phyloP scores from a whole-genome alignment of 169 alveolate genomes.

The Plasmodium inui region DNA sequence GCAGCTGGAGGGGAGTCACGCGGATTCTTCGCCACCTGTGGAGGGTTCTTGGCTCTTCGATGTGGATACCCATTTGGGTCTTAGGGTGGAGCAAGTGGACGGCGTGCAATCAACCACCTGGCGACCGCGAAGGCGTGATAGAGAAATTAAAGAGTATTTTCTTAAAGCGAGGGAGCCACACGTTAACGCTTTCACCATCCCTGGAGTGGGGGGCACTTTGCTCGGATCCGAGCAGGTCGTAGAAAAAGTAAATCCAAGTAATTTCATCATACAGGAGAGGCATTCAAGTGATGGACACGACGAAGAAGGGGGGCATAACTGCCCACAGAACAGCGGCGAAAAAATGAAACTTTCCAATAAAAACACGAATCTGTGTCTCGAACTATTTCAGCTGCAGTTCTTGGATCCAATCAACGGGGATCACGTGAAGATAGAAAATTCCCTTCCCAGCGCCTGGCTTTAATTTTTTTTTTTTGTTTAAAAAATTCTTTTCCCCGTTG shows the following conservation, averaged over 20 bases:
- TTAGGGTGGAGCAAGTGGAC: background rate
- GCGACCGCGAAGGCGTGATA: background rate
- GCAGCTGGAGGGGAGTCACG: background rate
- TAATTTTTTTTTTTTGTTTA: conserved; percentile 19
- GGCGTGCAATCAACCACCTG: background rate
- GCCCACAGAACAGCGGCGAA: background rate
- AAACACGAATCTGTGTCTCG: conserved; percentile 48
- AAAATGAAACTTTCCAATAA: background rate
- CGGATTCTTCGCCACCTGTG: background rate
- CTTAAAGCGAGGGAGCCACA: background rate
- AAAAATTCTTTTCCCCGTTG: background rate
- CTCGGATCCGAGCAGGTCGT: background rate
- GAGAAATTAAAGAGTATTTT: background rate
- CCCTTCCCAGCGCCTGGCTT: conserved; percentile 54
- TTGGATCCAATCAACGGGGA: conserved; percentile 55
- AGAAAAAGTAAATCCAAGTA: conserved; percentile 1
- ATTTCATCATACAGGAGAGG: conserved; percentile 30
- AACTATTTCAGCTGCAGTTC: conserved; percentile 62
- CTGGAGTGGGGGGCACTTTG: background rate
- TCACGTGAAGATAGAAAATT: conserved; percentile 59
- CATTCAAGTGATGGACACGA: background rate
- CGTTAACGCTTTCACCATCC: conserved; percentile 60
- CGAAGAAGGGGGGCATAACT: background rate
- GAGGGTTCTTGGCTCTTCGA: background rate
- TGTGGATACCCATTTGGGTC: background rate